A percentile compares a stretch with the other conserved stretches of the same genome.
Conservation (phyloP, 306 rosid genomes). For the Cajanus cajan region DNA sequence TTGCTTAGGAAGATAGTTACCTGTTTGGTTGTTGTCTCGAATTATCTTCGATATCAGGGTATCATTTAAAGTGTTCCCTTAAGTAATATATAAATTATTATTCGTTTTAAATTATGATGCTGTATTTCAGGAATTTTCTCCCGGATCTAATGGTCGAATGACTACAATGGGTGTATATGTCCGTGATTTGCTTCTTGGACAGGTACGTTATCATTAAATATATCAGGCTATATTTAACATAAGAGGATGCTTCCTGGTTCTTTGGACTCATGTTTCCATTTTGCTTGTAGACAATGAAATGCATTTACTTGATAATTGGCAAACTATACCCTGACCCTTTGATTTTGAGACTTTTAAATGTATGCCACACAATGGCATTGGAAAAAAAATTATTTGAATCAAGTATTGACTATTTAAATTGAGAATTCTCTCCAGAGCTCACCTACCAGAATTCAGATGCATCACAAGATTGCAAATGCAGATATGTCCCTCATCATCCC, state of each 20-base stretch:
- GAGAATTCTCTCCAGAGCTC: slow-evolving; percentile 51
- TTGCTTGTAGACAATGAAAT: slow-evolving; percentile 36
- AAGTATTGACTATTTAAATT: slow-evolving; percentile 43
- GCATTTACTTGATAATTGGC: slow-evolving; percentile 23
- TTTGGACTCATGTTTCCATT: not conserved
- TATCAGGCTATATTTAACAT: not conserved
- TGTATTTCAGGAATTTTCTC: slow-evolving; percentile 88
- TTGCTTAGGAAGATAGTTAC: not conserved
- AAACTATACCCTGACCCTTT: slow-evolving; percentile 14
- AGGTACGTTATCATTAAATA: slow-evolving; percentile 53
- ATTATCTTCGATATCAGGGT: not conserved
- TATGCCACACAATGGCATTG: slow-evolving; percentile 28
- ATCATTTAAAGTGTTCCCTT: not conserved
- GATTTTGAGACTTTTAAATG: slow-evolving; percentile 31
- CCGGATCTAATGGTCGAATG: slow-evolving; percentile 94
- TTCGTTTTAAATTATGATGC: slow-evolving; percentile 16
- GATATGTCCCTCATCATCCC: slow-evolving; percentile 38
- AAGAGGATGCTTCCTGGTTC: slow-evolving; percentile 15
- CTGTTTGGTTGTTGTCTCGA: slow-evolving; percentile 8
- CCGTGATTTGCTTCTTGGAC: slow-evolving; percentile 99
- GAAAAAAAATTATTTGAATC: slow-evolving; percentile 35
- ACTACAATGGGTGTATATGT: slow-evolving; percentile 92
- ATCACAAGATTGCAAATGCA: slow-evolving; percentile 47
- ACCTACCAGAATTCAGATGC: slow-evolving; percentile 49
- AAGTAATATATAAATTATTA: not conserved